Evolutionary conservation across 2,329 filamentous ascomycete genomes (phyloP), one percentile per base, ranked within the genome.

Genomic region (Cytospora leucostoma): DNA sequence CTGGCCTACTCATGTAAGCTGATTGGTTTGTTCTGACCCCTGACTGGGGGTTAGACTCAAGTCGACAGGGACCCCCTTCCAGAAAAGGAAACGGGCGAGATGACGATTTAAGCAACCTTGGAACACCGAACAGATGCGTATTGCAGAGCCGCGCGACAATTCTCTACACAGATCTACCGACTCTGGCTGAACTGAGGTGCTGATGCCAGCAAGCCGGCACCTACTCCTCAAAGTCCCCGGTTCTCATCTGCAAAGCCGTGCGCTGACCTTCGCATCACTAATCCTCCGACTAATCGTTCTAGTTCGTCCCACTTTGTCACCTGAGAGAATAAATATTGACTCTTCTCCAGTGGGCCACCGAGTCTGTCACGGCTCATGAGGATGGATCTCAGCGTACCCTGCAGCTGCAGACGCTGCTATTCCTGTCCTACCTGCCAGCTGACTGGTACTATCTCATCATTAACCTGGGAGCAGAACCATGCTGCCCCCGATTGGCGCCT

Each of bases 361-460:
- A 32, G 40, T 21, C 8, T 50, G 61, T 54, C 37, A 13, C n/a
- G 35, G 12, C 32, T 47, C 56, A 53, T 38, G 11, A 35, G 38
- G 27, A 53, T 35, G 58, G 12, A 34, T n/a, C 37, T 58, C 54
- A 38, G 47, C 38, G 44, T 55, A 54, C 37, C 54, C 57, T 60
- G 53, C 27, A 38, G 53, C 19, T 47, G 27, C 38, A 49, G 37
- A 7, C 37, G 63, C 59, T 65, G 50, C 63, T 65, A 65, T 65
- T 65, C 57, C 56, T 50, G 56, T 62, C n/a, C 34, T 32, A n/a
- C n/a, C 34, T 32, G 27, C 12, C 40, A 34, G 15, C 21, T 54
- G 49, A 35, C 50, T 51, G 58, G 35, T 60, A 35, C 38, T 27
- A 35, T 37, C n/a, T 8, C 47, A 37, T 37, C 27, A 27, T 4